Evolutionary conservation across 1,139 yeast species (phyloP), one percentile per base, ranked within the genome.

Genomic region (Suhomyces atakaporum): DNA sequence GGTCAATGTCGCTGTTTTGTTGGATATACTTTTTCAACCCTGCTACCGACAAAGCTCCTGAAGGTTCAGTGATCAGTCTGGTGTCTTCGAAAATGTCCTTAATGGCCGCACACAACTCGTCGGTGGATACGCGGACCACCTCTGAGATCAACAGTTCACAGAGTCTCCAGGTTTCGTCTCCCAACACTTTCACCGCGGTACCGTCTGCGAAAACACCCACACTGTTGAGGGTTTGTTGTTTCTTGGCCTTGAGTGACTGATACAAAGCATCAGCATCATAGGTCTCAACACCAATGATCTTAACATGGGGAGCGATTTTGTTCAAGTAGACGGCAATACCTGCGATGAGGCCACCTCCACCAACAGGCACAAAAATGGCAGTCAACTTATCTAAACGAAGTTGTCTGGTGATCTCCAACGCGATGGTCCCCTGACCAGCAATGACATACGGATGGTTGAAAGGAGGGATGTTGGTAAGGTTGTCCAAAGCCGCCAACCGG

Each of bases 121-220:
- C 99, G 9, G 98, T 92, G 54, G 78, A 74, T 5, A 92, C 97
- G 31, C 79, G 73, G 8, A 92, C 83, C 32, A 92, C 83, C 46
- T 90, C 97, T 57, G 94, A 97, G 7, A 92, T 88, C 39, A 81
- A 80, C 32, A 84, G 79, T 47, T 75, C 67, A 49, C 92, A 81
- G 15, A 90, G 73, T 53, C 95, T 74, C 74, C 88, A 92, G 11
- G 96, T 84, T 62, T 94, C 98, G 45, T 82, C 84, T 38, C 99
- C 99, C 21, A 89, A 73, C 9, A 84, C 62, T 54, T 83, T 86
- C 29, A 92, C 99, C 4, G 98, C 97, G n/a, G 99, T 89, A 55
- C 98, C 99, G 61, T 92, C 99, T n/a, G 98, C 98, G 63, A 92
- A 92, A n/a, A 85, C 70, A n/a, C 99, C 99, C 7, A 90, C 97